phyloP scores from a whole-genome alignment of 352 stramenopile species.

The Poterioochromonas sp. region DNA sequence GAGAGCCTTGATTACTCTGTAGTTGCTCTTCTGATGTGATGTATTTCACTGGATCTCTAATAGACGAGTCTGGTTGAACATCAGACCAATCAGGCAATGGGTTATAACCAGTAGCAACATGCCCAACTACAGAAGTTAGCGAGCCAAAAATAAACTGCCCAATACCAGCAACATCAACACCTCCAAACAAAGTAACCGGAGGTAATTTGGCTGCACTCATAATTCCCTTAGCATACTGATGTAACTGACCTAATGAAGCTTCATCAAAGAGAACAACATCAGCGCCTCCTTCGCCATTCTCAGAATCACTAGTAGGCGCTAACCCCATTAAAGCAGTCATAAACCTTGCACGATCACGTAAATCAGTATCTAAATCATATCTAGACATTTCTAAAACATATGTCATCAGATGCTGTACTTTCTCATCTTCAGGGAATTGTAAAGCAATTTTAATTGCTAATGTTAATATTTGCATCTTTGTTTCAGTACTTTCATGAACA shows the following conservation, averaged over 20 bases:
- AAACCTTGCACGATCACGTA: conserved; percentile 75
- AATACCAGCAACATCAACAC: conserved; percentile 28
- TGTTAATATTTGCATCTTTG: conserved; percentile 78
- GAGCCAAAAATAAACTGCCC: conserved; percentile 66
- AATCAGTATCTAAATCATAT: conserved; percentile 81
- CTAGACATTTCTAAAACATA: conserved; percentile 82
- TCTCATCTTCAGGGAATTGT: conserved; percentile 55
- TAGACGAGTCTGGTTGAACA: conserved; percentile 31
- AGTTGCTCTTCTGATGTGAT: conserved; percentile 19
- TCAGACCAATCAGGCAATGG: conserved; percentile 57
- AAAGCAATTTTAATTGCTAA: conserved; percentile 74
- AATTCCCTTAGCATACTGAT: conserved; percentile 41
- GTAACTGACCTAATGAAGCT: conserved; percentile 39
- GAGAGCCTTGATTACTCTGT: background rate
- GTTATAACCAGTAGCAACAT: conserved; percentile 68
- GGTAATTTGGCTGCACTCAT: conserved; percentile 36
- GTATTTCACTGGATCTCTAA: conserved; percentile 34
- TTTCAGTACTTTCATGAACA: conserved; percentile 67
- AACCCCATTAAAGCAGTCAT: conserved; percentile 53
- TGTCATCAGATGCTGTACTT: conserved; percentile 60
- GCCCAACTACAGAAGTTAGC: conserved; percentile 68
- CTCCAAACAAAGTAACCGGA: conserved; percentile 29
- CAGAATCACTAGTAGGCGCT: conserved; percentile 33
- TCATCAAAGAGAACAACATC: conserved; percentile 32
- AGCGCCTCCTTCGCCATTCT: conserved; percentile 19